Evolutionary conservation across 257 asterid species (phyloP).

Genomic region (Fraxinus quadrangulata): DNA sequence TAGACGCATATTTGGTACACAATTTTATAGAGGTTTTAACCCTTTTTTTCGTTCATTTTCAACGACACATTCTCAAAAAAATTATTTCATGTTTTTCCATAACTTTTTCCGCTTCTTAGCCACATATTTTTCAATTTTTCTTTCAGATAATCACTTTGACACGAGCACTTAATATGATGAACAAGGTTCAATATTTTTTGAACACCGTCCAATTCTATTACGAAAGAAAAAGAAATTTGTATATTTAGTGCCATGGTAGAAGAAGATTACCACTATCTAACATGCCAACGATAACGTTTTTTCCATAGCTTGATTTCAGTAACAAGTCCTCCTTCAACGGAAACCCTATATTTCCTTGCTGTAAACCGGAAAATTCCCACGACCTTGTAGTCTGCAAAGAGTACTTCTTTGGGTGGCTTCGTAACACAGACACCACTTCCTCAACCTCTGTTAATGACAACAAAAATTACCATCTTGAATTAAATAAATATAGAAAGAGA

Average conservation of each 20-base stretch:
- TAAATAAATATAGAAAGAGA: not conserved
- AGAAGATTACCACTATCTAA: slow-evolving; percentile 64
- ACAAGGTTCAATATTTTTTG: too few relatives aligned
- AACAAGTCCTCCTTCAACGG: slow-evolving; percentile 47
- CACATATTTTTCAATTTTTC: too few relatives aligned
- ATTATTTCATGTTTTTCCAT: too few relatives aligned
- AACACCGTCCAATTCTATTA: too few relatives aligned
- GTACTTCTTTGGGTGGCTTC: slow-evolving; percentile 66
- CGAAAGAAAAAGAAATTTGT: too few relatives aligned
- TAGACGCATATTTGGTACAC: too few relatives aligned
- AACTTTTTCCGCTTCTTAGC: too few relatives aligned
- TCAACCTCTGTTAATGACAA: slow-evolving; percentile 47
- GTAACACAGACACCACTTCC: slow-evolving; percentile 67
- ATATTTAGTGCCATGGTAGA: not conserved
- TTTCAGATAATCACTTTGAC: too few relatives aligned
- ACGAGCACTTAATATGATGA: too few relatives aligned
- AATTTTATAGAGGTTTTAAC: too few relatives aligned
- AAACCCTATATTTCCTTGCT: slow-evolving; percentile 25
- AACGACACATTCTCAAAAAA: too few relatives aligned
- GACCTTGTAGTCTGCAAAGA: slow-evolving; percentile 85
- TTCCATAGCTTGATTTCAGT: slow-evolving; percentile 69
- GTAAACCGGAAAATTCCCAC: slow-evolving; percentile 86
- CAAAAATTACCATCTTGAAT: not conserved
- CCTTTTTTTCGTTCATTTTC: too few relatives aligned
- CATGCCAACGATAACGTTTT: slow-evolving; percentile 66